These are phyloP conservation scores for Hondaea fermentalgiana DNA, from an alignment of 108 stramenopile species.

Conservation along the genomic window DNA sequence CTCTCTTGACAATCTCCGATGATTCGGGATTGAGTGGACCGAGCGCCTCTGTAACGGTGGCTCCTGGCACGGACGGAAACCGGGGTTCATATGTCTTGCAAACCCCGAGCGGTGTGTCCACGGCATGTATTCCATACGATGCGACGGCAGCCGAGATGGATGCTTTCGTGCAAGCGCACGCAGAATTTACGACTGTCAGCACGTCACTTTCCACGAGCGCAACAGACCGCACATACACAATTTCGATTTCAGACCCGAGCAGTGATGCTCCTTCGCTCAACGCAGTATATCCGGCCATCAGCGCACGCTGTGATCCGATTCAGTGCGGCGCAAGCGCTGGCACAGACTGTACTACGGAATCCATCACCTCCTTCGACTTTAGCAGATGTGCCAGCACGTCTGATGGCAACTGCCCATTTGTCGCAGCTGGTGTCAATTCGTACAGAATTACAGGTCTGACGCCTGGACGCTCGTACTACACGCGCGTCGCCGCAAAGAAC, in stretches of 20 bases:
- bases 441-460: constrained; percentile 25
- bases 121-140: constrained; percentile 59
- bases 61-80: not conserved
- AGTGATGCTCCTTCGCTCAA: not conserved
- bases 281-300: not conserved
- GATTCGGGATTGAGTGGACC: not conserved
- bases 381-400: not conserved
- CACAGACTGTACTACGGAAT: not conserved
- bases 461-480: constrained; percentile 29
- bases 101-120: constrained; percentile 19
- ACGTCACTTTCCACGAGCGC: not conserved
- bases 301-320: not conserved
- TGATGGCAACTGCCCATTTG: not conserved
- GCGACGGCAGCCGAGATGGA: constrained; percentile 45
- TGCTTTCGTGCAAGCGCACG: constrained; percentile 33
- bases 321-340: not conserved
- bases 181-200: constrained; percentile 24
- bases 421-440: not conserved
- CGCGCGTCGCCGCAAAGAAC: constrained; percentile 44
- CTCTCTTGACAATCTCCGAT: not conserved
- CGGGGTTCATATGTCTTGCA: not conserved
- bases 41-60: not conserved
- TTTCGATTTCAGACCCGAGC: not conserved
- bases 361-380: not conserved
- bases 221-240: not conserved